Base-by-base conservation (phyloP, 805 yeast genomes). In the Danielia oregonensis region DNA sequence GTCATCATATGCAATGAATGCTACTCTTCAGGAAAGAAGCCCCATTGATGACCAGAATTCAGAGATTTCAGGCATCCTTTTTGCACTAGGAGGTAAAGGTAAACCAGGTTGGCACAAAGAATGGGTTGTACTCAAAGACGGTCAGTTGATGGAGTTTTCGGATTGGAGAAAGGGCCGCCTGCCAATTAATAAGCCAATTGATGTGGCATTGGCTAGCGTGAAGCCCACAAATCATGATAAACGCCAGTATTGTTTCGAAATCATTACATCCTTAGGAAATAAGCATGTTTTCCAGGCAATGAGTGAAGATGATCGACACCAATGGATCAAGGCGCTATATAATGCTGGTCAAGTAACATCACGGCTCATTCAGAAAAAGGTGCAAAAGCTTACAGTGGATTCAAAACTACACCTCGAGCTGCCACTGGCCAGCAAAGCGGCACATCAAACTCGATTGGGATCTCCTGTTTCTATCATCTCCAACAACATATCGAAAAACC, bases 101-200 rank as follows among this genome's bases (percentile, higher is more conserved):
- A 74, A 74, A 39, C 74, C 66, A 15, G 82, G 83, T 3, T 88
- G 96, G 96, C 94, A 86, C 55, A 86, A 86, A 49, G 88, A 82
- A 54, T 85, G 95, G 89, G 84, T 87, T 1, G 85, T 79, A 0
- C 63, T 86, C 32, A 71, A 74, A 10, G 74, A 77, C n/a, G 88
- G 91, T 2, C 72, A 69, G 38, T 61, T 87, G 26, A 66, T 70
- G 28, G 93, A 86, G 51, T 86, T 74, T 52, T 70, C 82, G 29
- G 88, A 86, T 57, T 87, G 95, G 93, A 74, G 89, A 47, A 75
- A 70, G 36, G 86, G 86, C 14, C 65, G 67, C 13, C 73, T 70
- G 19, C 67, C 78, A 12, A 76, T 85, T 42, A 72, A 78, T 42
- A 71, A 70, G 14, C 88, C 93, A 3, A 74, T 87, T 10, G 85